Percentiles rank a stretch among this genome's conserved stretches.
Evolutionary conservation across 2,329 filamentous ascomycete species (phyloP).

Genomic region (Orbilia ellipsospora): DNA sequence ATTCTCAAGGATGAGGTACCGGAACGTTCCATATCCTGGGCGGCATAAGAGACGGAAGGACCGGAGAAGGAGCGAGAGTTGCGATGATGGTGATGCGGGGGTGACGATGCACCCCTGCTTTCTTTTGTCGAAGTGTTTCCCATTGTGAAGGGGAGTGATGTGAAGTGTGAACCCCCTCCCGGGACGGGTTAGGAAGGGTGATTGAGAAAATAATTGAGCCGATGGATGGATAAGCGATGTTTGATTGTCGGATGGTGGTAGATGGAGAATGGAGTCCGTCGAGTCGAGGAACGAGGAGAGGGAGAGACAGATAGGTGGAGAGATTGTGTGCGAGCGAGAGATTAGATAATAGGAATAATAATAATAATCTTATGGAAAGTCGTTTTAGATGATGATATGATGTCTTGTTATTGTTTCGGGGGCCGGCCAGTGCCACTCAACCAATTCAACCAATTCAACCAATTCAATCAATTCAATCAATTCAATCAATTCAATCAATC

Average conservation of each 20-base stretch:
- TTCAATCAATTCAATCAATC: no score
- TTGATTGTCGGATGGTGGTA: no score
- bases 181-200: constrained; percentile 7
- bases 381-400: background rate
- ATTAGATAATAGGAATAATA: no score
- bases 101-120: constrained; percentile 57
- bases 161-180: constrained; percentile 12
- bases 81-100: constrained; percentile 56
- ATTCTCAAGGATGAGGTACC: constrained; percentile 43
- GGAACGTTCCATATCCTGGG: constrained; percentile 44
- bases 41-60: constrained; percentile 53
- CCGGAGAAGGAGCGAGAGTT: constrained; percentile 55
- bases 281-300: no score
- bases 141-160: constrained; percentile 51
- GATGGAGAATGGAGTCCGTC: no score
- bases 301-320: no score
- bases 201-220: background rate
- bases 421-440: no score
- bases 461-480: no score
- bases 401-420: constrained; percentile 8
- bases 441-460: no score
- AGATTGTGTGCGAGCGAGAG: no score
- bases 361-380: no score
- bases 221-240: no score
- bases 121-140: constrained; percentile 59